Base-by-base conservation (phyloP, 129 eudicot genomes). In the Helichrysum umbraculigerum region DNA sequence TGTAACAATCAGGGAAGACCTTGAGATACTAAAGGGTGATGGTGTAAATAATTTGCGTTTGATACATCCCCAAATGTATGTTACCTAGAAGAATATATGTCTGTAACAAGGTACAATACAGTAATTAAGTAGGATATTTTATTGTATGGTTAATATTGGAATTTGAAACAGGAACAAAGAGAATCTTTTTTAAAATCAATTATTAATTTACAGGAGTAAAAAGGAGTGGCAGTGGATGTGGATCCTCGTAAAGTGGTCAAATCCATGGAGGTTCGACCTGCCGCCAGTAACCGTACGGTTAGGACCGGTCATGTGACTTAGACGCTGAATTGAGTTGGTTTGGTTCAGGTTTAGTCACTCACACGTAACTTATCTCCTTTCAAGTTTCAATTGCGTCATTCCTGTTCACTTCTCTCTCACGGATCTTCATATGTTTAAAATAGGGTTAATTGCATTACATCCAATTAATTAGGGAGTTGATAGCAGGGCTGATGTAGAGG, bases 31-130 rank as follows among this genome's bases (percentile, higher is more conserved):
- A 28, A 76, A 59, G 1, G 28, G 75, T 57, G 69, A 68, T n/a
- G 69, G 69, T 11, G 81, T 77, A 69, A 68, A 77, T 77, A 77
- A 77, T 42, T 58, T 78, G 76, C 76, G 76, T 78, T 78, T 69
- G 62, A 44, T 60, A 78, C 81, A 44, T 70, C 81, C 71, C 81
- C 76, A 70, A 42, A 78, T 78, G 81, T 78, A 78, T 70, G 68
- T 70, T 78, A 78, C 81, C 76, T 44, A 78, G 81, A 78, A 70
- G 81, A 70, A 70, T 78, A 78, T 47, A 47, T 47, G 81, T 77
- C 81, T 68, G 76, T 67, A 54, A 44, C 63, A 22, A 39, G 50
- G 81, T 78, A 76, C 79, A 44, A 63, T 78, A 70, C 63, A 59
- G 25, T 2, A 61, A 59, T 76, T 68, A 44, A 70, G 47, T 59